These are phyloP conservation scores for Thecaphora thlaspeos DNA, from an alignment of 1,284 basidiomycete species.

Conservation along the genomic window DNA sequence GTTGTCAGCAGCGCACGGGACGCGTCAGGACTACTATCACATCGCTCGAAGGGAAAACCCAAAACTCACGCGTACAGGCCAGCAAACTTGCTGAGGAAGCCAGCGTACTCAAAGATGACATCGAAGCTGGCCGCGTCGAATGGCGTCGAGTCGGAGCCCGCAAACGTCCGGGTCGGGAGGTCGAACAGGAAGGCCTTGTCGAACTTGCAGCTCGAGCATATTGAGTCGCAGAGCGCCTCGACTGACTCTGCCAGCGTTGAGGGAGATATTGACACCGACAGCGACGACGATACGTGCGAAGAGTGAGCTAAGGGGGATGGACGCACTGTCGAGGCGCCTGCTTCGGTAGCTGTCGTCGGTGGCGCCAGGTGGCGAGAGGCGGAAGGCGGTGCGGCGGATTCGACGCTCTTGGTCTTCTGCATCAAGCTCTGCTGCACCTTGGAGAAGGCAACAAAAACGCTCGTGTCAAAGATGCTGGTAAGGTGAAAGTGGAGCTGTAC, in stretches of 20 bases:
- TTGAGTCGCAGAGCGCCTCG: slow-evolving; percentile 38
- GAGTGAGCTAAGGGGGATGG: not conserved
- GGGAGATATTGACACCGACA: slow-evolving; percentile 12
- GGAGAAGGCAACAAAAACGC: slow-evolving; percentile 82
- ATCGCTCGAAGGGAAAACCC: no score
- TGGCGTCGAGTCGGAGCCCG: slow-evolving; percentile 88
- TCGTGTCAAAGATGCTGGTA: slow-evolving; percentile 85
- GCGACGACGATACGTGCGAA: no score
- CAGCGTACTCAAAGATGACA: slow-evolving; percentile 85
- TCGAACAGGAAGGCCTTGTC: slow-evolving; percentile 93
- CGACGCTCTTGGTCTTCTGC: slow-evolving; percentile 68
- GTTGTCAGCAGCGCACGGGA: no score
- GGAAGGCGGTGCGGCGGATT: slow-evolving; percentile 51
- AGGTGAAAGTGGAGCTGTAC: slow-evolving; percentile 68
- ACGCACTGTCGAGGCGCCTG: slow-evolving; percentile 1
- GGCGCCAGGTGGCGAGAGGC: not conserved
- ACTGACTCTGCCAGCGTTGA: slow-evolving; percentile 34
- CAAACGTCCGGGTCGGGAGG: slow-evolving; percentile 76
- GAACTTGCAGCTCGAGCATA: slow-evolving; percentile 72
- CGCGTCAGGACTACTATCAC: no score
- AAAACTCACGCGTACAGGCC: slow-evolving; percentile 75
- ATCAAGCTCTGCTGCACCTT: slow-evolving; percentile 64
- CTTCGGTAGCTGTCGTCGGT: not conserved
- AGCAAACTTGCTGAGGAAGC: slow-evolving; percentile 81
- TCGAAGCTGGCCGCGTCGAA: slow-evolving; percentile 85